Evolutionary conservation across 768 basidiomycete species (phyloP).

Genomic region (Kwoniella heveanensis): DNA sequence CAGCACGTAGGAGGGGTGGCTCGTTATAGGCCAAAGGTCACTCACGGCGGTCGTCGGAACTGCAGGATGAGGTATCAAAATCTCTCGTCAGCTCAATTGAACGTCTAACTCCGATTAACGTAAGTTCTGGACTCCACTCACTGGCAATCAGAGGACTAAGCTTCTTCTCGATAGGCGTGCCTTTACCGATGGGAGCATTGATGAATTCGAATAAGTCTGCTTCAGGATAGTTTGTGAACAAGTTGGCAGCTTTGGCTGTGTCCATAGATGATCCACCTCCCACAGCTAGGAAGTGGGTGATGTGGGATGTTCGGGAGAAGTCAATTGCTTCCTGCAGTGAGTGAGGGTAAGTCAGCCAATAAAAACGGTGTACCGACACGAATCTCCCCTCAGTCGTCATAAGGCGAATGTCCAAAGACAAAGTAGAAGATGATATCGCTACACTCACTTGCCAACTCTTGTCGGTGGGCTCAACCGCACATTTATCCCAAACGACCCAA

Average conservation of each 20-base stretch:
- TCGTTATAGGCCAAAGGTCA: no score
- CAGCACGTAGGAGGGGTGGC: no score
- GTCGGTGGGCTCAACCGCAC: slow-evolving; percentile 85
- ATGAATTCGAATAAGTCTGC: slow-evolving; percentile 93
- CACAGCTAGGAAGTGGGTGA: slow-evolving; percentile 76
- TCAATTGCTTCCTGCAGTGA: slow-evolving; percentile 69
- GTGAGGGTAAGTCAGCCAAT: background rate
- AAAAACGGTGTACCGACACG: background rate
- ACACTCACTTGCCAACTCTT: slow-evolving; percentile 55
- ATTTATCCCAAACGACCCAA: slow-evolving; percentile 42
- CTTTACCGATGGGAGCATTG: slow-evolving; percentile 93
- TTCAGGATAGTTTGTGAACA: slow-evolving; percentile 83
- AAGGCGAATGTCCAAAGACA: no score
- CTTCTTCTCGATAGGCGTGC: slow-evolving; percentile 72
- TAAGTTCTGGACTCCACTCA: slow-evolving; percentile 43
- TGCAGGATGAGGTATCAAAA: slow-evolving; percentile 3
- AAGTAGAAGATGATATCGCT: background rate
- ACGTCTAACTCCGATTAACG: no score
- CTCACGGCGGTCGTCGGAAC: slow-evolving; percentile 74
- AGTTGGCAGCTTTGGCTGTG: slow-evolving; percentile 91
- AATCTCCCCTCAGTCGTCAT: no score
- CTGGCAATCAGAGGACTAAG: slow-evolving; percentile 84
- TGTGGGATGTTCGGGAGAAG: slow-evolving; percentile 82
- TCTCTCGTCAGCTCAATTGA: background rate
- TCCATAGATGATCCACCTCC: slow-evolving; percentile 70